Evolutionary conservation across 139 green algal species (phyloP).

Genomic region (Micromonas commoda): DNA sequence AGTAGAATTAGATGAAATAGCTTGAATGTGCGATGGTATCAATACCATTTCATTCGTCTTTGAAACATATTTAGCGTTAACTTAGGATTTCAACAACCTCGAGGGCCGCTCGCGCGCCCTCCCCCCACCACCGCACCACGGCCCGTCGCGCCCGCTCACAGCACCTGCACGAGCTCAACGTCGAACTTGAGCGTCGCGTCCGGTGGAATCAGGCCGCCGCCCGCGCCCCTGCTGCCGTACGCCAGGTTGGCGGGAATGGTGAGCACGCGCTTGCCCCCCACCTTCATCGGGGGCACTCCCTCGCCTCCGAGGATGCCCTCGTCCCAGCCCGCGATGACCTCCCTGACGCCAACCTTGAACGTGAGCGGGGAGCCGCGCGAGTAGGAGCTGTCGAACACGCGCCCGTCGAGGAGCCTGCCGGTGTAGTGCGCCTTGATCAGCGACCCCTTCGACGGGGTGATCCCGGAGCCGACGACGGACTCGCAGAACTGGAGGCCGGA

Average conservation of each 20-base stretch:
- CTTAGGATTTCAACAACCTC: too few relatives aligned
- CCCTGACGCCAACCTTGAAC: conserved; percentile 39
- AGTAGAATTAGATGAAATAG: too few relatives aligned
- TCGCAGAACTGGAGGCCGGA: conserved; percentile 1
- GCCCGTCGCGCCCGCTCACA: not conserved
- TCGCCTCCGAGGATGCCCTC: conserved; percentile 21
- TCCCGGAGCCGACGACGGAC: conserved; percentile 3
- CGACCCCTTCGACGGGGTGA: not conserved
- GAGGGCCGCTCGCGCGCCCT: too few relatives aligned
- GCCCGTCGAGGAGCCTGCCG: conserved; percentile 71
- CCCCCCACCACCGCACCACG: too few relatives aligned
- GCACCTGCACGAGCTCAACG: conserved; percentile 36
- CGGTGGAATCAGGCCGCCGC: conserved; percentile 8
- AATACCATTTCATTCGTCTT: too few relatives aligned
- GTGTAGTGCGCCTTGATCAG: conserved; percentile 75
- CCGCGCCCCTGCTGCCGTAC: conserved; percentile 29
- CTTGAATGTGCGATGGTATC: too few relatives aligned
- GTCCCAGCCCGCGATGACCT: conserved; percentile 36
- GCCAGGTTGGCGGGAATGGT: not conserved
- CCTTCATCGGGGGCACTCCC: conserved; percentile 1
- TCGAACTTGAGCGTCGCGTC: conserved; percentile 33
- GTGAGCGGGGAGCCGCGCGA: conserved; percentile 69
- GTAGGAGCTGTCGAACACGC: conserved; percentile 76
- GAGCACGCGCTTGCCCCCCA: not conserved
- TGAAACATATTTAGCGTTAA: too few relatives aligned